Base-by-base conservation (phyloP, 495 filamentous ascomycete species). In the Cenococcum geophilum region DNA sequence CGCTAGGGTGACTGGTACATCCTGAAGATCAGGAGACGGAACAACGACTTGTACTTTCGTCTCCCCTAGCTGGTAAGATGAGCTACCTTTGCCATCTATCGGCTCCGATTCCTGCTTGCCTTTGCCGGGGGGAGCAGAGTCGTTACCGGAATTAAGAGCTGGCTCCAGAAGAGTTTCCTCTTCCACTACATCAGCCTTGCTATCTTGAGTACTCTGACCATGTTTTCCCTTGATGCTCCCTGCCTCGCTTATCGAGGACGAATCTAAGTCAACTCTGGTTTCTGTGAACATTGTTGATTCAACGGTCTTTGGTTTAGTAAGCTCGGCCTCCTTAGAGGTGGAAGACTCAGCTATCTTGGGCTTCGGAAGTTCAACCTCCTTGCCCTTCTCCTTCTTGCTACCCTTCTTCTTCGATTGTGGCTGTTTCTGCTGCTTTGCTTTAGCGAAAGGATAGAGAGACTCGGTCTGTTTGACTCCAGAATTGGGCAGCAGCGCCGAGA, bases 351-450 rank as follows among this genome's bases (percentile, higher is more conserved):
- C 49, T 16, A 8, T 23, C 49, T 23, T 52, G 1, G 14, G 14
- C 16, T 52, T 52, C 14, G 49, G 20, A 23, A 25, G 20, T 32
- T 52, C 47, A 53, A 21, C 58, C 27, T 48, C 56, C 61, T 68
- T 23, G 8, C 49, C 57, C 60, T 68, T 37, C 47, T 59, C 55
- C 48, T 61, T 62, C 25, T 61, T 52, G 49, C 21, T 25, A n/a
- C 18, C 58, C 32, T 65, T 68, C 23, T 60, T 60, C 47, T 60
- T 66, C 1, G 59, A 45, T 20, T 57, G 10, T 22, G 48, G 52
- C 43, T 66, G 45, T 48, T 60, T 56, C 57, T 63, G 63, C 51
- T 63, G 63, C 35, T 68, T 68, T 4, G 51, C 5, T 34, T 58
- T 59, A 23, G 62, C 66, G 16, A 66, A 66, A 12, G 63, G 59